Evolutionary conservation across 1,139 yeast species (phyloP).

Genomic region (Debaryomycetaceae sp.): DNA sequence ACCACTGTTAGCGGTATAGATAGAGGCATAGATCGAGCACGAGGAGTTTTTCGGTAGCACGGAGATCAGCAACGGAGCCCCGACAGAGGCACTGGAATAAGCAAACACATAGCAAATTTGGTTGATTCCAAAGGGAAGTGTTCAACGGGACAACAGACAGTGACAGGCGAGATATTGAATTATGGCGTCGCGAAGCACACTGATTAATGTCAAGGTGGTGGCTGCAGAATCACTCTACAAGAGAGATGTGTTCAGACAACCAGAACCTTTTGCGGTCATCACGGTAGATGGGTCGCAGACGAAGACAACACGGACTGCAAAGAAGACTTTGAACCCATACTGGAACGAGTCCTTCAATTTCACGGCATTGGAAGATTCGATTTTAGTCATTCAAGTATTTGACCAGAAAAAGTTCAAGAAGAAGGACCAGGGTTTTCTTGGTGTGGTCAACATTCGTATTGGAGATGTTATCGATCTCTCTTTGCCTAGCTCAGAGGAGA

Average conservation of each 20-base stretch:
- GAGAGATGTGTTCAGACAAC: slow-evolving; percentile 90
- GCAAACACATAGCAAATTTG: neutral
- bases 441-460: slow-evolving; percentile 88
- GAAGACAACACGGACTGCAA: slow-evolving; percentile 88
- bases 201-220: slow-evolving; percentile 71
- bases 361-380: slow-evolving; percentile 78
- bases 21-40: neutral
- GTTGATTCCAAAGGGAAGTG: too few relatives aligned
- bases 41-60: too few relatives aligned
- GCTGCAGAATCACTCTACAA: slow-evolving; percentile 96
- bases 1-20: neutral
- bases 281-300: slow-evolving; percentile 98
- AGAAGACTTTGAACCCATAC: slow-evolving; percentile 91
- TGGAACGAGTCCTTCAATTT: slow-evolving; percentile 91
- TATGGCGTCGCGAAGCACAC: slow-evolving; percentile 20
- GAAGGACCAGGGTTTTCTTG: slow-evolving; percentile 98
- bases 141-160: neutral
- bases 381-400: slow-evolving; percentile 88
- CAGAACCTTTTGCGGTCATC: slow-evolving; percentile 96
- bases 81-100: neutral
- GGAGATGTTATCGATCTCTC: slow-evolving; percentile 84
- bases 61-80: too few relatives aligned
- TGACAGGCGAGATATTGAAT: neutral
- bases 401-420: slow-evolving; percentile 96
- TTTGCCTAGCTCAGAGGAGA: slow-evolving; percentile 63